Conservation (phyloP, 441 rosid species). For the Oxalis stricta region DNA sequence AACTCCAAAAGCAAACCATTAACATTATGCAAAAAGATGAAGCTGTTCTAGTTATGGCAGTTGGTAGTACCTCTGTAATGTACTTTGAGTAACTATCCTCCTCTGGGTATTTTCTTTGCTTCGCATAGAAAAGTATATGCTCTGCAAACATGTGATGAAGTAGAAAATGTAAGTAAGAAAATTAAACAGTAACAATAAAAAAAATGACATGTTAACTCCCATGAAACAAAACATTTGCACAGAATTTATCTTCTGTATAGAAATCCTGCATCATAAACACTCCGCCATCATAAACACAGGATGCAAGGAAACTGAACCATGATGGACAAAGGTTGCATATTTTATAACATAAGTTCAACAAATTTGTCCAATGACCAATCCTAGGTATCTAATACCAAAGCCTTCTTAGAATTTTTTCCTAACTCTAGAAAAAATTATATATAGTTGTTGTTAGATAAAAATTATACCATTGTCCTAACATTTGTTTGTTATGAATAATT, state of each 20-base stretch:
- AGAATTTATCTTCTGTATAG: not conserved
- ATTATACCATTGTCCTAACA: not conserved
- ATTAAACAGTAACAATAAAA: not conserved
- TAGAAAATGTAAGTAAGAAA: not conserved
- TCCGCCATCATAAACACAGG: not conserved
- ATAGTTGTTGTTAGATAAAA: too few relatives aligned
- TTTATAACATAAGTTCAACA: too few relatives aligned
- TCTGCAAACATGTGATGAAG: constrained; percentile 28
- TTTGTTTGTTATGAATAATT: too few relatives aligned
- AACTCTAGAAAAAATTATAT: too few relatives aligned
- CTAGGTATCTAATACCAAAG: too few relatives aligned
- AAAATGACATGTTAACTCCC: not conserved
- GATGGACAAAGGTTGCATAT: too few relatives aligned
- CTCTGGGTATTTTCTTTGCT: constrained; percentile 69
- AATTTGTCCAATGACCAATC: too few relatives aligned
- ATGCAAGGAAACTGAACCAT: too few relatives aligned
- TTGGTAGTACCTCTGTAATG: constrained; percentile 49
- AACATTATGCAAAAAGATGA: too few relatives aligned
- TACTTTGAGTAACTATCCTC: constrained; percentile 92
- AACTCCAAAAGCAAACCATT: too few relatives aligned
- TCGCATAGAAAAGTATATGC: constrained; percentile 93
- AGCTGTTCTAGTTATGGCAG: too few relatives aligned
- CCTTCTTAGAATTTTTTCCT: too few relatives aligned
- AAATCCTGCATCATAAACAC: not conserved
- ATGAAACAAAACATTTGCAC: not conserved